Conservation (phyloP, 208 protist genomes). For the Trypanosoma avium region DNA sequence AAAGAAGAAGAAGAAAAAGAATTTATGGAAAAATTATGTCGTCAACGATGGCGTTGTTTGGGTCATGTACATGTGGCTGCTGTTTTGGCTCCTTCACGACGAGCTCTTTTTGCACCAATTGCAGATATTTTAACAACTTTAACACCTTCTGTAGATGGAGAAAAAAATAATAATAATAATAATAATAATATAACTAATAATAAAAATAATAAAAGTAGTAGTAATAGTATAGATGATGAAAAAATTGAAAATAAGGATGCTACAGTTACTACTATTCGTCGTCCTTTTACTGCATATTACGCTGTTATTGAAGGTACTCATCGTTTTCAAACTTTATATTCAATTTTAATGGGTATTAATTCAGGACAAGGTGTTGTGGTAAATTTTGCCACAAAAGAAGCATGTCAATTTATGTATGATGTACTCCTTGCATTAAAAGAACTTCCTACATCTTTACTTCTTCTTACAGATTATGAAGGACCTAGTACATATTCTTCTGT, state of each 20-base stretch:
- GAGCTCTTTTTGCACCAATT: constrained; percentile 14
- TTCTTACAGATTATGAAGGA: constrained; percentile 72
- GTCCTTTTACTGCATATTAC: constrained; percentile 56
- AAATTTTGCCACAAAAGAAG: constrained; percentile 67
- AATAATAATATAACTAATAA: neutral
- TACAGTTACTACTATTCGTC: constrained; percentile 9
- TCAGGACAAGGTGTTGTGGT: constrained; percentile 52
- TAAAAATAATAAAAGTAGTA: constrained; percentile 2
- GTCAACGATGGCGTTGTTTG: constrained; percentile 61
- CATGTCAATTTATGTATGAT: constrained; percentile 54
- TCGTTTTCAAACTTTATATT: constrained; percentile 67
- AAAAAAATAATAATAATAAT: neutral
- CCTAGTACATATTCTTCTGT: constrained; percentile 38
- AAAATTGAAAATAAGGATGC: neutral
- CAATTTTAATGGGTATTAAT: constrained; percentile 46
- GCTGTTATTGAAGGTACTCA: constrained; percentile 45
- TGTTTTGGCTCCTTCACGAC: constrained; percentile 32
- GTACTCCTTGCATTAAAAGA: constrained; percentile 49
- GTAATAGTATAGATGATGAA: neutral
- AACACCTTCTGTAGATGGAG: constrained; percentile 9
- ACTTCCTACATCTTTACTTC: constrained; percentile 37
- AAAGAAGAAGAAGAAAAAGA: constrained; percentile 3
- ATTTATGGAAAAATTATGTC: constrained; percentile 30
- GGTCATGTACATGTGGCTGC: constrained; percentile 39
- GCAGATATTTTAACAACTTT: constrained; percentile 24